Evolutionary conservation across 139 green algal species (phyloP).

Genomic region (Picochlorum sp.): DNA sequence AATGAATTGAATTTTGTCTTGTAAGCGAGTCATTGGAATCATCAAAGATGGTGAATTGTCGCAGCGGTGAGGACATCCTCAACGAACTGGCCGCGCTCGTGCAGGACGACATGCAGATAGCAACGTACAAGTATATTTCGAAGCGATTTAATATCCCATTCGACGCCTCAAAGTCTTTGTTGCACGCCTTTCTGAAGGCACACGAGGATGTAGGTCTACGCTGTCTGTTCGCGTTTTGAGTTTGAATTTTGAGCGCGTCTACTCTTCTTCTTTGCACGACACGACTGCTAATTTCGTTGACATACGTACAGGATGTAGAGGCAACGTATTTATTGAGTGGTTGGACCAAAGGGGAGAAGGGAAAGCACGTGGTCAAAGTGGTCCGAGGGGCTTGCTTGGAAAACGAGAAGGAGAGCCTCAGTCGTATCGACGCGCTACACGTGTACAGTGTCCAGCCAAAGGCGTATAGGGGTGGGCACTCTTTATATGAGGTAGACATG

Average conservation of each 20-base stretch:
- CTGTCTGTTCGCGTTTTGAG: neutral
- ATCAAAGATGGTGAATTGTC: too few species aligned
- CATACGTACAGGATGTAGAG: conserved; percentile 25
- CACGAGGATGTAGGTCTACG: conserved; percentile 19
- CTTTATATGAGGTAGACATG: too few species aligned
- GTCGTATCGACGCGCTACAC: conserved; percentile 33
- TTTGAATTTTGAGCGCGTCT: neutral
- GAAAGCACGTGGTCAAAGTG: conserved; percentile 16
- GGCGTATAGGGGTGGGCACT: too few species aligned
- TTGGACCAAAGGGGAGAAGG: conserved; percentile 24
- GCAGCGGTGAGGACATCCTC: neutral
- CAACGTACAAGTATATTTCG: conserved; percentile 46
- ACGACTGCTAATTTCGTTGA: neutral
- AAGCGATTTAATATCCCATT: conserved; percentile 29
- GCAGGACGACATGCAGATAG: conserved; percentile 17
- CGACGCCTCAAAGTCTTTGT: conserved; percentile 33
- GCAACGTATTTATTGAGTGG: conserved; percentile 41
- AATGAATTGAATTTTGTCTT: neutral
- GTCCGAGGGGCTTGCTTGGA: conserved; percentile 27
- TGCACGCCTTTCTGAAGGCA: conserved; percentile 25
- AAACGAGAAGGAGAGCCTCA: conserved; percentile 14
- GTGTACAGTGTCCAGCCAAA: conserved; percentile 36
- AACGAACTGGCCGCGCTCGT: conserved; percentile 1
- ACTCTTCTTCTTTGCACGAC: neutral
- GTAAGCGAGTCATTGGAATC: too few species aligned